Evolutionary conservation across 306 rosid genomes (phyloP), one percentile per base, ranked within the genome.

Genomic region (Fragaria iinumae): DNA sequence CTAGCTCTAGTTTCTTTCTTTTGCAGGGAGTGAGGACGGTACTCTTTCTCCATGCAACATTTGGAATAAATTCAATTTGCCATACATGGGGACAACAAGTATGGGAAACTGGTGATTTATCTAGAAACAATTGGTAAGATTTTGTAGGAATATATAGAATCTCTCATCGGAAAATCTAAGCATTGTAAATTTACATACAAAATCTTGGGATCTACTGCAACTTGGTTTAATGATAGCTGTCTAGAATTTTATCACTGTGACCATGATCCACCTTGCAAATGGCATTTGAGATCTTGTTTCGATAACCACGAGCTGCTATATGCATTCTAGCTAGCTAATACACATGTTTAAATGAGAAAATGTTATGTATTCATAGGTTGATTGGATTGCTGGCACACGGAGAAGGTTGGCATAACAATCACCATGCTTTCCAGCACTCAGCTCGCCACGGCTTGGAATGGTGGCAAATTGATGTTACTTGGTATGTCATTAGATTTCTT

Each of bases 371-470:
- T 0, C 4, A 34, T 13, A 73, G 69, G 98, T 91, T 88, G 91
- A 91, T 93, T 80, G 96, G 88, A 3, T 63, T 93, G 74, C 86
- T 93, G 77, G 89, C 97, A 70, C 92, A 88, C 85, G 98, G 98
- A 44, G 97, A 91, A 71, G 98, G 98, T 50, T 93, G 98, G 97
- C 98, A 93, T 74, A 93, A 93, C 72, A 93, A 90, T 59, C 98
- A 93, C 85, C 98, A 93, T 55, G 98, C 97, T 9, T 93, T 93
- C 71, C 96, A 91, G 83, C 87, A 71, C 79, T 91, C 98, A 7
- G 96, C 98, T 34, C 68, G 98, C 63, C 98, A 93, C 65, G 98
- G 98, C 67, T 74, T 93, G 5, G 89, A 91, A 81, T 93, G 98
- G 98, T 93, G 98, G 97, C 88, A 93, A 73, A 41, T 93, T 49